Evolutionary conservation across 345 rosid genomes (phyloP).

Genomic region (Eucalyptus erythrocorys): DNA sequence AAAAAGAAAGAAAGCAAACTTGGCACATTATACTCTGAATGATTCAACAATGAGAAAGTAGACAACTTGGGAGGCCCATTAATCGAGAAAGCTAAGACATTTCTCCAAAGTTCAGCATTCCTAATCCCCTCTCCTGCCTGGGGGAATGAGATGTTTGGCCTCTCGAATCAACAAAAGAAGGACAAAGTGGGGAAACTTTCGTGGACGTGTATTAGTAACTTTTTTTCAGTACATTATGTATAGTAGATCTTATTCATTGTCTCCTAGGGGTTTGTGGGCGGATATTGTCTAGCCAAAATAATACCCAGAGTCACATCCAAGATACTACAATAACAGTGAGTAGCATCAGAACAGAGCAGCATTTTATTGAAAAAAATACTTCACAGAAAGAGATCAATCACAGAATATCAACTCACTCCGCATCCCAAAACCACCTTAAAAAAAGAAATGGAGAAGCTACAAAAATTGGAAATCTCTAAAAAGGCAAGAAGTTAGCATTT

Average conservation of each 20-base stretch:
- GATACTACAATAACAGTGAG: background rate
- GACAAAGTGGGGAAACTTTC: background rate
- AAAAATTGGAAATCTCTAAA: background rate
- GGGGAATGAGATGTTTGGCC: background rate
- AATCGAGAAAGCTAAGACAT: background rate
- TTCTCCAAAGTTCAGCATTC: background rate
- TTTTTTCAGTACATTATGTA: background rate
- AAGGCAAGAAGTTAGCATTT: background rate
- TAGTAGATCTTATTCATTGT: background rate
- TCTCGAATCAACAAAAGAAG: background rate
- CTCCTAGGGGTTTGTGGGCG: background rate
- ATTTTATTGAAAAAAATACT: background rate
- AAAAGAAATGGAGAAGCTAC: background rate
- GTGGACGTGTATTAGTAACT: background rate
- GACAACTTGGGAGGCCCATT: background rate
- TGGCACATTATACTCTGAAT: background rate
- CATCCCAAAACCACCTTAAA: background rate
- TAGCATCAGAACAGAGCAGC: background rate
- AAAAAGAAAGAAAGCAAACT: background rate
- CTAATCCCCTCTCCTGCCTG: background rate
- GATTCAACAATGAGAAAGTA: background rate
- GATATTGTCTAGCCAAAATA: background rate
- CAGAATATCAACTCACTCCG: background rate
- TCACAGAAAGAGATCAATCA: background rate
- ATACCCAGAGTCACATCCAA: background rate